Base-by-base conservation (phyloP, 2,329 filamentous ascomycete genomes). In the Paracorniculantispora psalliotae region DNA sequence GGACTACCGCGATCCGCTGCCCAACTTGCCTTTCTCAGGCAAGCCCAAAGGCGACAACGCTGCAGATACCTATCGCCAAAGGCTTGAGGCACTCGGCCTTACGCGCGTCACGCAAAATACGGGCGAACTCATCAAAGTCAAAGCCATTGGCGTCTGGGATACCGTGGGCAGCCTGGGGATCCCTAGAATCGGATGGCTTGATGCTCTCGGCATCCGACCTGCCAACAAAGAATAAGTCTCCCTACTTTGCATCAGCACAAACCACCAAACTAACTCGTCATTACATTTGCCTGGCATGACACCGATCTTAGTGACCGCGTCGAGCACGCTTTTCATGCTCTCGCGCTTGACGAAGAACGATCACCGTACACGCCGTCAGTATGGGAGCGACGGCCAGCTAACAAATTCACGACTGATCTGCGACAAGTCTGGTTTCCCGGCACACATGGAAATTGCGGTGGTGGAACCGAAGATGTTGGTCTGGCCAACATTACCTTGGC, bases 371-470 rank as follows among this genome's bases (percentile, higher is more conserved):
- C 70, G n/a, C 81, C 82, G 13, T 79, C 82, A 2, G 69, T 85
- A 1, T 85, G 80, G 82, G 79, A 82, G 63, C 72, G 77, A 21
- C 69, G 71, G 9, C 69, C 70, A 0, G 67, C 71, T 26, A 72
- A 75, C 30, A 70, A 68, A 37, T 65, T 70, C 15, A 72, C 68
- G 23, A 78, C 77, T 1, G 73, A 81, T 60, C 70, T 81, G 47
- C 73, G 77, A 28, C 79, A 81, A 62, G 77, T 80, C 13, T 87
- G 85, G 85, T 91, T 92, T 66, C 85, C 88, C 0, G 88, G 88
- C 7, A 83, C 81, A 52, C 89, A 92, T 67, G 84, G 79, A 12
- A 88, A 90, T 65, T 83, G 89, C 49, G 88, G 88, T 4, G 88
- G 88, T 33, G 87, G 88, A 2, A 88, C 82, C 82, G 68, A 72